Evolutionary conservation across 441 rosid genomes (phyloP), one percentile per base, ranked within the genome.

Genomic region (Gossypium aridum): DNA sequence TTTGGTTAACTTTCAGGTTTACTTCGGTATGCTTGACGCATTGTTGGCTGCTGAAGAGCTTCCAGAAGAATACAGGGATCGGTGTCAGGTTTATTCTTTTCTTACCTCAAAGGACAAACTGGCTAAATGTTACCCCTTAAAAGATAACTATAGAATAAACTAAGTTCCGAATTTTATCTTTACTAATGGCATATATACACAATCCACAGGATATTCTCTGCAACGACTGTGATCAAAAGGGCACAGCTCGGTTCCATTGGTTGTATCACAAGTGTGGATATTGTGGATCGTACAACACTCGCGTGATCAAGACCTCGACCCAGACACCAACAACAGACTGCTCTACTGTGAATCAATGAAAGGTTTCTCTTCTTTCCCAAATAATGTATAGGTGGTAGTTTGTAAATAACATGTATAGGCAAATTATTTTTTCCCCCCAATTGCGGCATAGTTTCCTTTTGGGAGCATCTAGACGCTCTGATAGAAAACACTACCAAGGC

Each of bases 241-340:
- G 98, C 45, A 84, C 79, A 0, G 80, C 97, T 51, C 80, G 77
- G 68, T 95, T 95, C 87, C 99, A 95, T 74, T 95, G 99, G 98
- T 81, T 95, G 56, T 93, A 95, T 81, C 99, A 93, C 80, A 95
- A 95, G 82, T 95, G 99, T 34, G 81, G 87, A 20, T 71, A 25
- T 16, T 95, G 96, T 10, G 89, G 98, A 49, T 95, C 99, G 1
- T 95, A 93, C 87, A 95, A 95, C 79, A 93, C 96, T 13, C 87
- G 97, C 51, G 93, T 94, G 75, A 91, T 92, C 79, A 92, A 81
- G 85, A 76, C 81, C 8, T 2, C 20, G 91, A 82, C 56, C 7
- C 31, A 59, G 26, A 53, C 77, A 10, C 57, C 81, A 10, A 60
- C 66, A 57, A 68, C 88, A 54, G 43, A 73, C 81, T 85, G 87